A percentile compares a stretch with the other conserved stretches of the same genome.
phyloP scores from a whole-genome alignment of 495 filamentous ascomycete species.

The Bacidia rubella region DNA sequence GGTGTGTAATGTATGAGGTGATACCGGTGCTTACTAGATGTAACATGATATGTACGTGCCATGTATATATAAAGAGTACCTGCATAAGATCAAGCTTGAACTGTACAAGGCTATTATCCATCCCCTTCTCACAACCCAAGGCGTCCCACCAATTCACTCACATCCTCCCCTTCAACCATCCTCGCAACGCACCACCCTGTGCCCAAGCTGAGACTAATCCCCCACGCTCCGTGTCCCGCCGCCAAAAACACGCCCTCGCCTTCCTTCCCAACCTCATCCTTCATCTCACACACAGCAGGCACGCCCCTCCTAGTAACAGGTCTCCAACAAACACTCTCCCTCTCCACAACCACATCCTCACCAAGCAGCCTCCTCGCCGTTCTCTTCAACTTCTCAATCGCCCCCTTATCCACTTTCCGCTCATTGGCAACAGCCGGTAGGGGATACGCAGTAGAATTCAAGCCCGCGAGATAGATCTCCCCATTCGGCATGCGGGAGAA shows the following conservation, averaged over 20 bases:
- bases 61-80: neutral
- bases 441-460: conserved; percentile 46
- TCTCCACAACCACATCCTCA: conserved; percentile 47
- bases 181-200: conserved; percentile 55
- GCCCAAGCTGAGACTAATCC: conserved; percentile 47
- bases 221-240: conserved; percentile 64
- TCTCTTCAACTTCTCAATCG: conserved; percentile 38
- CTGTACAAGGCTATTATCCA: too few relatives aligned
- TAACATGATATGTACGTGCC: neutral
- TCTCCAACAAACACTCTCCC: conserved; percentile 58
- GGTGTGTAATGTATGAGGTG: conserved; percentile 60
- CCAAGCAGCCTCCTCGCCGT: conserved; percentile 46
- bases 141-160: conserved; percentile 36
- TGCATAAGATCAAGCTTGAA: too few relatives aligned
- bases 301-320: conserved; percentile 49
- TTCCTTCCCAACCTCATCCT: conserved; percentile 24
- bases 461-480: conserved; percentile 60
- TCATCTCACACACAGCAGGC: conserved; percentile 50
- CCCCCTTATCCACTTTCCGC: conserved; percentile 26
- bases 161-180: conserved; percentile 39
- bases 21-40: conserved; percentile 39
- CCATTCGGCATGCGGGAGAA: conserved; percentile 48
- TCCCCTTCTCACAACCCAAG: conserved; percentile 25
- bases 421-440: conserved; percentile 45
- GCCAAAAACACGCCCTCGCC: conserved; percentile 58